Percentiles rank a stretch among this genome's conserved stretches.
Evolutionary conservation across 2,329 filamentous ascomycete species (phyloP).

Genomic region (Coleophoma crateriformis): DNA sequence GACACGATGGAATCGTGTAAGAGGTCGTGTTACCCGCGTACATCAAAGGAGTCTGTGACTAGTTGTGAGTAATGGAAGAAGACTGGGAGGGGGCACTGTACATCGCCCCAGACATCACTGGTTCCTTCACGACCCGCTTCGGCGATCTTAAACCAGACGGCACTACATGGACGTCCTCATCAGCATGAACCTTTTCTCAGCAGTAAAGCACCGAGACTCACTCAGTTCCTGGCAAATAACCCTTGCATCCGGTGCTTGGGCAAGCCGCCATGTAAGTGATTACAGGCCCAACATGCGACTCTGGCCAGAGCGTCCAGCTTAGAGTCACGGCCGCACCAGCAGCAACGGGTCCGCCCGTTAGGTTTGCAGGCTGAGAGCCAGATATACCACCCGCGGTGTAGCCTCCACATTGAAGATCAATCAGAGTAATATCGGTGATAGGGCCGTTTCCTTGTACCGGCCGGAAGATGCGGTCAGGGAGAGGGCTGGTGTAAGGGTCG

Average conservation of each 20-base stretch:
- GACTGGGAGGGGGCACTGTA: neutral
- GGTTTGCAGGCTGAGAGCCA: constrained; percentile 45
- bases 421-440: constrained; percentile 43
- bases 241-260: constrained; percentile 39
- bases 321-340: constrained; percentile 49
- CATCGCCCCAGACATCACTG: neutral
- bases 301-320: constrained; percentile 46
- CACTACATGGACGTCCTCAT: constrained; percentile 10
- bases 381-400: constrained; percentile 41
- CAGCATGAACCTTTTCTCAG: no score
- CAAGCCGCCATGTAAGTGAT: constrained; percentile 57
- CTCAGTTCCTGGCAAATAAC: constrained; percentile 38
- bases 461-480: constrained; percentile 48
- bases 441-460: constrained; percentile 53
- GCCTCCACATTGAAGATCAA: constrained; percentile 52
- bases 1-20: constrained; percentile 27
- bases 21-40: constrained; percentile 15
- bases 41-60: neutral
- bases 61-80: neutral
- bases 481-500: constrained; percentile 35
- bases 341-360: constrained; percentile 47
- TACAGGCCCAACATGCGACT: constrained; percentile 40
- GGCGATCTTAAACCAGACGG: constrained; percentile 7
- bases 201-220: no score
- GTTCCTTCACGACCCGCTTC: neutral